Evolutionary conservation across 768 basidiomycete species (phyloP).

Genomic region (Daedaleopsis nitida): DNA sequence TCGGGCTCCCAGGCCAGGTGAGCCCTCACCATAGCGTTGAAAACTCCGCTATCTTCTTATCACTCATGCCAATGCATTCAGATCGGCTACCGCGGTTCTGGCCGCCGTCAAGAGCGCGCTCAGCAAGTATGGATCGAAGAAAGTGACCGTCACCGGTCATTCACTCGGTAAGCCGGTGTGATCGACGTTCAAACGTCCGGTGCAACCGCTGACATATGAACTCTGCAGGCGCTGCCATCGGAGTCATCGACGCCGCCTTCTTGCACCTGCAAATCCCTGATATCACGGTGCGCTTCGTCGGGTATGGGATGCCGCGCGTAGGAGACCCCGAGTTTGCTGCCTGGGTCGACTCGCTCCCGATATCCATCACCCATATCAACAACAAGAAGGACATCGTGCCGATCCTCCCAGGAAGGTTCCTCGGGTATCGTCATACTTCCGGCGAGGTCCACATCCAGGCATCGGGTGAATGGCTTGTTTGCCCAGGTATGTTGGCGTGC

Average conservation of each 20-base stretch:
- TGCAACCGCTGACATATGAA: not conserved
- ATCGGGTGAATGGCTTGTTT: conserved; percentile 50
- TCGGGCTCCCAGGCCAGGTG: conserved; percentile 44
- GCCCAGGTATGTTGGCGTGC: conserved; percentile 36
- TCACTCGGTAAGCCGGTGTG: conserved; percentile 35
- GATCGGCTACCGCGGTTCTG: conserved; percentile 45
- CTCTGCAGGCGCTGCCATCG: conserved; percentile 48
- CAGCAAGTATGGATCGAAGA: conserved; percentile 33
- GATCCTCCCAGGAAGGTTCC: conserved; percentile 31
- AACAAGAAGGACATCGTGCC: conserved; percentile 47
- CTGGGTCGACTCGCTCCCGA: conserved; percentile 48
- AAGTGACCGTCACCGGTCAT: conserved; percentile 47
- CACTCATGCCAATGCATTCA: conserved; percentile 11
- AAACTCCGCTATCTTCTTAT: conserved; percentile 32
- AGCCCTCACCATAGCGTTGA: conserved; percentile 20
- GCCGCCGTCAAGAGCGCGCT: conserved; percentile 47
- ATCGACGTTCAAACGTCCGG: no score
- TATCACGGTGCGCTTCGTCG: conserved; percentile 26
- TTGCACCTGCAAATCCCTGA: conserved; percentile 50
- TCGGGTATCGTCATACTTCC: conserved; percentile 48
- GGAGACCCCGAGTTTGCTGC: conserved; percentile 63
- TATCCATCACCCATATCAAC: conserved; percentile 52
- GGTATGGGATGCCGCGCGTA: conserved; percentile 36
- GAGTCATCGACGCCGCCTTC: conserved; percentile 51
- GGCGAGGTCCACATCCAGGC: conserved; percentile 41